phyloP scores from a whole-genome alignment of 2,329 filamentous ascomycete genomes.

The Elsinoe necatrix region DNA sequence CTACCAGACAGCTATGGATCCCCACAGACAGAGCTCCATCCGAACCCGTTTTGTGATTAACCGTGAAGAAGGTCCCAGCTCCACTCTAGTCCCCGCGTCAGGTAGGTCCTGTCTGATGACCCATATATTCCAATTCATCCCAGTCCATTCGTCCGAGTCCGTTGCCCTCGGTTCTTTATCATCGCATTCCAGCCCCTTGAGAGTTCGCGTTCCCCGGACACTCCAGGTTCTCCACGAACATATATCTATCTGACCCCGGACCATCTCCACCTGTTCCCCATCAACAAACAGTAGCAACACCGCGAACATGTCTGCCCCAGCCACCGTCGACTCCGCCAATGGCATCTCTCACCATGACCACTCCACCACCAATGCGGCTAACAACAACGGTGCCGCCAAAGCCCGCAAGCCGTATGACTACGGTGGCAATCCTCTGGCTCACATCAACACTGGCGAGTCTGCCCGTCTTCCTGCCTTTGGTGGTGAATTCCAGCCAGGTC shows the following conservation, averaged over 20 bases:
- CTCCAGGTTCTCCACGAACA: neutral
- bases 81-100: neutral
- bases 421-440: conserved; percentile 45
- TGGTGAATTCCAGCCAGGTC: conserved; percentile 46
- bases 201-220: neutral
- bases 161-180: conserved; percentile 9
- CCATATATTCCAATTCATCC: conserved; percentile 2
- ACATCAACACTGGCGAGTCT: conserved; percentile 42
- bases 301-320: conserved; percentile 36
- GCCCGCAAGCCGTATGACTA: conserved; percentile 43
- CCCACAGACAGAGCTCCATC: conserved; percentile 4
- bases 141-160: conserved; percentile 12
- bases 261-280: conserved; percentile 6
- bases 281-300: conserved; percentile 25
- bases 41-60: conserved; percentile 3
- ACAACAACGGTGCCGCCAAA: conserved; percentile 22
- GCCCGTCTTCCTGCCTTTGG: conserved; percentile 42
- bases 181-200: neutral
- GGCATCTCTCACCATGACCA: conserved; percentile 33
- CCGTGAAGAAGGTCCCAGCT: conserved; percentile 1
- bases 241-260: neutral
- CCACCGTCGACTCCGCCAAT: conserved; percentile 24
- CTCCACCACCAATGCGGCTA: conserved; percentile 21
- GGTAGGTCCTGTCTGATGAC: neutral
- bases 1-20: neutral